Evolutionary conservation across 2,329 filamentous ascomycete species (phyloP), one percentile per base, ranked within the genome.

Genomic region (Colletotrichum tropicicola): DNA sequence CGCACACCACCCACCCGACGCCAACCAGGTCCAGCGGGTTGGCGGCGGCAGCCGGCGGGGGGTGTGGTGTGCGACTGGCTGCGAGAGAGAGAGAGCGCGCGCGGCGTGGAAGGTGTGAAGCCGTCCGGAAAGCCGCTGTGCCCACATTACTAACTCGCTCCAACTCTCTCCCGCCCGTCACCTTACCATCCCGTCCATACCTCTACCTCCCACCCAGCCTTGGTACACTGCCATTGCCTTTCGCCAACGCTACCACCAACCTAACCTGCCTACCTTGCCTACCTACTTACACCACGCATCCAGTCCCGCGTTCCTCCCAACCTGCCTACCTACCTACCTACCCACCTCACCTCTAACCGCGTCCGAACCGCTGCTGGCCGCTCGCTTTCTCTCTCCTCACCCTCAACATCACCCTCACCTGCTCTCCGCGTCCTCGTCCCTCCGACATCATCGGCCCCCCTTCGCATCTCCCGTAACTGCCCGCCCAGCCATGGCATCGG

Each of bases 401-500:
- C 48, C 59, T 63, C 68, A 49, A 69, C 72, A 72, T 70, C 68
- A 65, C 43, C 21, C 39, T 27, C 23, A n/a, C n/a, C n/a, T n/a
- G 35, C 37, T 48, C 39, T 44, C 41, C 25, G 44, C 30, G 5
- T 66, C 19, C 39, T 21, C n/a, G 21, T 62, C 35, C 25, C 48
- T 55, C 65, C 57, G 57, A 66, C 45, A 61, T 43, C 52, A 30
- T 62, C 65, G 53, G 55, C 39, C 56, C 47, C 12, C 58, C 32
- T 53, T 30, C 52, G 53, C 63, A 39, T 58, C 56, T 49, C 48
- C 57, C 37, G 44, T 57, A 67, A 67, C 51, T 67, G 35, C 39
- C 48, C 47, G 15, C 37, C 19, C 61, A 74, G 77, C 77, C 73
- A 80, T 80, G 78, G 78, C 76, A 72, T 68, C 77, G 72, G 74